Percentiles rank a stretch among this genome's conserved stretches.
Conservation (phyloP, 2,329 filamentous ascomycete species). For the Epichloe hybrida region DNA sequence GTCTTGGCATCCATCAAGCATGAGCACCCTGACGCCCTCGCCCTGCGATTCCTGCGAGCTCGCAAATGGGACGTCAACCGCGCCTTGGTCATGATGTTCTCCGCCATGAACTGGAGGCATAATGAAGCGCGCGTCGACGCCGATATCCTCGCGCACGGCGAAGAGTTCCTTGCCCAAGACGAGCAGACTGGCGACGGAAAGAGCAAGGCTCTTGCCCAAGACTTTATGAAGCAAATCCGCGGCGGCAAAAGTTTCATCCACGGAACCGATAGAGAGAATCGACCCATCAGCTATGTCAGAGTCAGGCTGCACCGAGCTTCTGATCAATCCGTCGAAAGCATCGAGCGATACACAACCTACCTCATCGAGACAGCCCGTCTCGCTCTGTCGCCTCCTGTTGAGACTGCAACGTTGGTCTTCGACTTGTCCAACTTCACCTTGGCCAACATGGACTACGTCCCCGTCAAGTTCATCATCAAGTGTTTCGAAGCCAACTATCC, state of each 20-base stretch:
- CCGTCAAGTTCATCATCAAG: slow-evolving; percentile 68
- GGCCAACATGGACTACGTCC: slow-evolving; percentile 64
- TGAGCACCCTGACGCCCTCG: slow-evolving; percentile 24
- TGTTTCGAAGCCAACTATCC: slow-evolving; percentile 70
- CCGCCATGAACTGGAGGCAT: slow-evolving; percentile 23
- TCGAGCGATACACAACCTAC: slow-evolving; percentile 26
- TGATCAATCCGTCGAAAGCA: slow-evolving; percentile 18
- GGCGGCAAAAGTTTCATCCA: slow-evolving; percentile 26
- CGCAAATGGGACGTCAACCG: slow-evolving; percentile 27
- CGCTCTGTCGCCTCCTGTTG: slow-evolving; percentile 6
- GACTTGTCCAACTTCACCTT: slow-evolving; percentile 60
- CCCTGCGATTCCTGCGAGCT: slow-evolving; percentile 27
- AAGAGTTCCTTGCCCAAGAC: slow-evolving; percentile 16
- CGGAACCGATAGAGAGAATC: slow-evolving; percentile 20
- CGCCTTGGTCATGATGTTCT: slow-evolving; percentile 25
- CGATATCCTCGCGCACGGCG: slow-evolving; percentile 20
- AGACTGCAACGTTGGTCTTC: slow-evolving; percentile 40
- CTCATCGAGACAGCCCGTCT: slow-evolving; percentile 21
- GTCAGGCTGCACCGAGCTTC: slow-evolving; percentile 20
- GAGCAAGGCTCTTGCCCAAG: slow-evolving; percentile 2
- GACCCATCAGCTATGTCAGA: slow-evolving; percentile 24
- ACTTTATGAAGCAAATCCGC: slow-evolving; percentile 23
- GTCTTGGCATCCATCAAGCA: slow-evolving; percentile 8
- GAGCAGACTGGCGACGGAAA: slow-evolving; percentile 13
- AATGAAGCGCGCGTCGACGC: slow-evolving; percentile 18